A percentile compares a stretch with the other conserved stretches of the same genome.
These are phyloP conservation scores for Bryoglossum gracile DNA, from an alignment of 495 filamentous ascomycete genomes.

Conservation along the genomic window DNA sequence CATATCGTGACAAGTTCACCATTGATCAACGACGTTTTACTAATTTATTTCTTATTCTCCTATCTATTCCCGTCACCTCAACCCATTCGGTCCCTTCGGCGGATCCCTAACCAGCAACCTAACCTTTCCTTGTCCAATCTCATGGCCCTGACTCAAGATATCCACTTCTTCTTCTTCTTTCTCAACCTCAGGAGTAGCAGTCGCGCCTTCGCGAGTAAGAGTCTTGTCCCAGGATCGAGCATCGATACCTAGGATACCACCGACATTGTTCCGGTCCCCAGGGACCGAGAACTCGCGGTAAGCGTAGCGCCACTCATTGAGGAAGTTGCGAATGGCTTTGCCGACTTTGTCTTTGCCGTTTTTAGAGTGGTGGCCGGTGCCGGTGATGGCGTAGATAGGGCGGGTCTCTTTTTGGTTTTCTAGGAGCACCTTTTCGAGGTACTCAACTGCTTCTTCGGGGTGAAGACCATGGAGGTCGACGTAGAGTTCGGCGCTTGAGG, in stretches of 20 bases:
- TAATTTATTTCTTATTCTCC: constrained; percentile 10
- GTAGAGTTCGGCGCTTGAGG: constrained; percentile 64
- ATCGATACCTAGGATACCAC: constrained; percentile 92
- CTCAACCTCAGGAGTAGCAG: constrained; percentile 13
- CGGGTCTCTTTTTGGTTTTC: constrained; percentile 65
- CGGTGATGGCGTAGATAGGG: constrained; percentile 93
- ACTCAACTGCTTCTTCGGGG: constrained; percentile 93
- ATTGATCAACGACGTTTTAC: too few relatives aligned
- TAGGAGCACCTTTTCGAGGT: constrained; percentile 77
- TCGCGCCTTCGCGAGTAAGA: constrained; percentile 38
- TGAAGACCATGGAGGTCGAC: constrained; percentile 95
- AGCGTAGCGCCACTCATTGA: constrained; percentile 93
- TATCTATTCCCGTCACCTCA: constrained; percentile 14
- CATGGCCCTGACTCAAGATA: constrained; percentile 50
- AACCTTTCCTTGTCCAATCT: constrained; percentile 54
- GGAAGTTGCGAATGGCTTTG: constrained; percentile 81
- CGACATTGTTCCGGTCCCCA: constrained; percentile 82
- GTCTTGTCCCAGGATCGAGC: constrained; percentile 80
- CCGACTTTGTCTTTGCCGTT: constrained; percentile 98
- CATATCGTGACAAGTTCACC: too few relatives aligned
- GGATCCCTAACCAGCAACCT: constrained; percentile 50
- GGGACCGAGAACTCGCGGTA: constrained; percentile 95
- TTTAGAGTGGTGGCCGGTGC: constrained; percentile 96
- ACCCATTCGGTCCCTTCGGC: constrained; percentile 40
- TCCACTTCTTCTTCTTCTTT: constrained; percentile 43